Base-by-base conservation (phyloP, 164 flowering plant genomes). In the Umbilicus rupestris region DNA sequence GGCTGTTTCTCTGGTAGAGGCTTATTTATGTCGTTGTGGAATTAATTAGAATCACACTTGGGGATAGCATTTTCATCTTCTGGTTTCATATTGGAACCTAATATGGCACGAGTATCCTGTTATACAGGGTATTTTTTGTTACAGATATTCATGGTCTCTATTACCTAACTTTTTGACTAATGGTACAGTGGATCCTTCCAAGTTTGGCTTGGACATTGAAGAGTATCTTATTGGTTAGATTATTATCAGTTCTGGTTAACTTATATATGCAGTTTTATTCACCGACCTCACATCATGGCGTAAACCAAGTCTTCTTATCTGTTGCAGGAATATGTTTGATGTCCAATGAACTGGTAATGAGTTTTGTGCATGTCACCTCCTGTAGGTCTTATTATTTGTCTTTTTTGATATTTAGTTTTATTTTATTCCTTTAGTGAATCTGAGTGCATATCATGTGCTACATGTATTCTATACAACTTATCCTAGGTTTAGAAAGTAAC, bases 301-400 rank as follows among this genome's bases (percentile, higher is more conserved):
- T 35, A 3, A 55, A 28, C 31, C 6, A 3, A 28, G 31, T 50
- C 30, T 70, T 79, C 73, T 77, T 62, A 9, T 66, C 9, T 52
- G 63, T 10, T 81, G 84, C 88, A 94, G 99, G 99, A 68, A 64
- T 94, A 24, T 94, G 99, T 73, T 91, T 89, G 78, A 85, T 88
- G 97, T 86, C 96, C 50, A 94, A 89, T 78, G 96, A 94, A 71
- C 70, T 94, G 91, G 97, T 93, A 81, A 82, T n/a, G 42, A 12
- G 7, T 63, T 39, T n/a, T 35, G 17, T 22, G 26, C 29, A 20
- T 55, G n/a, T 55, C 19, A 14, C 17, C 60, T 55, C 33, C 60
- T 11, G 6, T 26, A 28, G 3, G 14, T 50, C 28, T 14, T 55
- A 55, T 29, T 17, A 16, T 47, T 12, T 15, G 16, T 15, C 1